A percentile compares a stretch with the other conserved stretches of the same genome.
These are phyloP conservation scores for Neonectria sp. DNA, from an alignment of 2,329 filamentous ascomycete species.

Conservation along the genomic window DNA sequence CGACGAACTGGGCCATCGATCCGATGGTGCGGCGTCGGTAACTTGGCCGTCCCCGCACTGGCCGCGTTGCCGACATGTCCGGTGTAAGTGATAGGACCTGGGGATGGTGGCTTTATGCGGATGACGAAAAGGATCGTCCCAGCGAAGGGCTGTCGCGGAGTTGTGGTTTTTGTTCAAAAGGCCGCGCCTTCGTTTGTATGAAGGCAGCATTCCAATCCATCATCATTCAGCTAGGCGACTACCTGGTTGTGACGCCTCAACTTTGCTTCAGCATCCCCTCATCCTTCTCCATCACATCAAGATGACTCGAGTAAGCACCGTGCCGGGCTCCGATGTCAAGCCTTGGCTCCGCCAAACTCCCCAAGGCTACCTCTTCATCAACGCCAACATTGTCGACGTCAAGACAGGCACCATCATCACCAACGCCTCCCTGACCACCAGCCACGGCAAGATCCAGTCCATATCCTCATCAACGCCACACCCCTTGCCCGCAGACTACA, in stretches of 20 bases:
- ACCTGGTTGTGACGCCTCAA: background rate
- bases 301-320: slow-evolving; percentile 21
- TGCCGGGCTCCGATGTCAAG: slow-evolving; percentile 34
- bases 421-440: slow-evolving; percentile 52
- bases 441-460: slow-evolving; percentile 52
- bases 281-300: background rate
- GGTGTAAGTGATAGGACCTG: slow-evolving; percentile 18
- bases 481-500: slow-evolving; percentile 13
- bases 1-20: slow-evolving; percentile 27
- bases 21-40: slow-evolving; percentile 26
- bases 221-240: background rate
- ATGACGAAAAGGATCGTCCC: slow-evolving; percentile 9
- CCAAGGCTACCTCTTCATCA: slow-evolving; percentile 53
- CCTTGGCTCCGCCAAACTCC: slow-evolving; percentile 38
- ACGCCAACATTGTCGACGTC: slow-evolving; percentile 62
- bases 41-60: slow-evolving; percentile 19
- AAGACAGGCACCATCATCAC: slow-evolving; percentile 50
- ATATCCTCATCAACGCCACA: slow-evolving; percentile 35
- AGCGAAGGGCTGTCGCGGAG: background rate
- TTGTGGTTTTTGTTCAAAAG: slow-evolving; percentile 22
- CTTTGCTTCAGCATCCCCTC: background rate
- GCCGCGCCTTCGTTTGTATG: background rate
- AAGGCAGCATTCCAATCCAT: slow-evolving; percentile 11
- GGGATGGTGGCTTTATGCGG: slow-evolving; percentile 8
- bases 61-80: slow-evolving; percentile 19